Evolutionary conservation across 1,284 basidiomycete species (phyloP).

Genomic region (Leccinum pachyderme): DNA sequence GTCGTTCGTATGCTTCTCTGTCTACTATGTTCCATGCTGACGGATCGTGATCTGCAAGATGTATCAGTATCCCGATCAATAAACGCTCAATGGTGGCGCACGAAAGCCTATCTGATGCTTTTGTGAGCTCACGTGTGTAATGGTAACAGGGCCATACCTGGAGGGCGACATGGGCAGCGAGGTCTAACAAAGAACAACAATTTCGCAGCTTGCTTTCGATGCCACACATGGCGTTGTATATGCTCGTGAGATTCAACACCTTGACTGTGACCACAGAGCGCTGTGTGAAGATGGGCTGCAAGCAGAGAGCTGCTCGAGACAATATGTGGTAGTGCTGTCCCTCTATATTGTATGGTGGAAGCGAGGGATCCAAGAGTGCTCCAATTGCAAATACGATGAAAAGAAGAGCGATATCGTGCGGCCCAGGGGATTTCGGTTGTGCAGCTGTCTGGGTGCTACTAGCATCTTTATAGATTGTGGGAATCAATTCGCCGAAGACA

Average conservation of each 20-base stretch:
- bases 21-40: constrained; percentile 49
- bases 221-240: constrained; percentile 53
- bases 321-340: constrained; percentile 55
- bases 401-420: constrained; percentile 51
- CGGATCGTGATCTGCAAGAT: constrained; percentile 48
- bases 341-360: constrained; percentile 49
- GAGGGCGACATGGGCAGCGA: constrained; percentile 46
- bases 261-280: constrained; percentile 48
- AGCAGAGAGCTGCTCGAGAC: constrained; percentile 44
- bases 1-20: constrained; percentile 51
- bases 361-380: constrained; percentile 46
- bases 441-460: neutral
- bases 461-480: constrained; percentile 38
- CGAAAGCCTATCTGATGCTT: constrained; percentile 46
- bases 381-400: constrained; percentile 52
- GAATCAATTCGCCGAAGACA: constrained; percentile 45
- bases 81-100: constrained; percentile 27
- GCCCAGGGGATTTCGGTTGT: constrained; percentile 37
- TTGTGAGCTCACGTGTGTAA: neutral
- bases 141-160: constrained; percentile 34
- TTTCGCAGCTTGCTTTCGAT: constrained; percentile 49
- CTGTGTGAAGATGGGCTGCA: constrained; percentile 44
- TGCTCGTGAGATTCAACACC: constrained; percentile 49
- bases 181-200: constrained; percentile 44
- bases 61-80: constrained; percentile 7